Percentiles rank a stretch among this genome's conserved stretches.
Evolutionary conservation across 2,329 filamentous ascomycete genomes (phyloP).

Genomic region (Phialemoniopsis sp.): DNA sequence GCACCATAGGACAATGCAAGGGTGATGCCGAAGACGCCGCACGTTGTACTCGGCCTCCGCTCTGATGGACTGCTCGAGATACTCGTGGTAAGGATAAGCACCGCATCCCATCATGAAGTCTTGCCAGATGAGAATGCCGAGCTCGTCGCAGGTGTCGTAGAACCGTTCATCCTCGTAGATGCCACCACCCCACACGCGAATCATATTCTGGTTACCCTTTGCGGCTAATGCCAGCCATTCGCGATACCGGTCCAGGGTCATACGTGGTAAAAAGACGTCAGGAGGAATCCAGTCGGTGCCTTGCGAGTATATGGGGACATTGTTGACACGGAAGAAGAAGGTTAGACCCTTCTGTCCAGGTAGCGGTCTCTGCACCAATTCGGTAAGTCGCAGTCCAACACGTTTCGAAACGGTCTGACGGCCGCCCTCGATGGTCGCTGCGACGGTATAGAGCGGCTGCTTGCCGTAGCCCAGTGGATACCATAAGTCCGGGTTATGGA

Average conservation of each 20-base stretch:
- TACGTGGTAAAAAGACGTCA: slow-evolving; percentile 41
- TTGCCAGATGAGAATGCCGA: slow-evolving; percentile 83
- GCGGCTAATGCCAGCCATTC: slow-evolving; percentile 59
- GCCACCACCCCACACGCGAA: slow-evolving; percentile 44
- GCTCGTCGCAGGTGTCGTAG: slow-evolving; percentile 72
- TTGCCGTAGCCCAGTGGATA: slow-evolving; percentile 5
- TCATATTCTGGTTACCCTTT: slow-evolving; percentile 46
- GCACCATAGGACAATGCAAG: slow-evolving; percentile 71
- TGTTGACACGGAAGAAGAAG: slow-evolving; percentile 3
- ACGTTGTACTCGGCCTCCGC: slow-evolving; percentile 64
- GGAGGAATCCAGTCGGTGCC: slow-evolving; percentile 67
- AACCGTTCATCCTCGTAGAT: slow-evolving; percentile 74
- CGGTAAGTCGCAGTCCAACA: slow-evolving; percentile 3
- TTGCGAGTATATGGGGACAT: slow-evolving; percentile 46
- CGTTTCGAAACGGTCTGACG: neutral
- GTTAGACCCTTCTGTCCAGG: neutral
- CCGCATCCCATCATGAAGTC: slow-evolving; percentile 83
- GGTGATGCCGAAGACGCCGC: slow-evolving; percentile 50
- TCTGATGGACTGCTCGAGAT: slow-evolving; percentile 59
- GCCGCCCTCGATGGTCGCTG: neutral
- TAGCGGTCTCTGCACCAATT: slow-evolving; percentile 3
- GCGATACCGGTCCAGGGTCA: slow-evolving; percentile 37
- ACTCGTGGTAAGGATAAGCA: slow-evolving; percentile 65
- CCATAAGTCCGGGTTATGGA: slow-evolving; percentile 6
- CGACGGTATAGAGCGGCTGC: slow-evolving; percentile 4